Base-by-base conservation (phyloP, 192 early-diverging fungal genomes). In the Podila clonocystis region DNA sequence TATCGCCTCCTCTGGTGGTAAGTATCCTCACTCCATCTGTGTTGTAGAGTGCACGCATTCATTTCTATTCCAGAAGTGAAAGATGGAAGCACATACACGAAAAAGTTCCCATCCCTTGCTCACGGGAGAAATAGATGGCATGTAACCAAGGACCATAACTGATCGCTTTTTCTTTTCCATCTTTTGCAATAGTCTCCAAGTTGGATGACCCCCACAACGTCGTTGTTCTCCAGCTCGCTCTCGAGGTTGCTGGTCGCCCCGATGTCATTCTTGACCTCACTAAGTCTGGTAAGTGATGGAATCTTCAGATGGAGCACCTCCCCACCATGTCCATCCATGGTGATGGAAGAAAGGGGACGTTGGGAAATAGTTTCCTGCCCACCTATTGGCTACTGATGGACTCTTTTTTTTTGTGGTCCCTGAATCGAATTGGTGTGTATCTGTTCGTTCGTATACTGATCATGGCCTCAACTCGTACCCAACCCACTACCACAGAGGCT, bases 241-340 rank as follows among this genome's bases (percentile, higher is more conserved):
- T 96, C 58, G 94, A 94, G 83, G 90, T 91, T 63, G 78, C 71
- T 8, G 96, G 92, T 15, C 90, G 94, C 66, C 70, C 80, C 11
- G 95, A 96, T 85, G 93, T 96, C 62, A 68, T 87, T 41, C 85
- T 97, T 38, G 92, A 94, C 65, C 82, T 97, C n/a, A 93, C 93
- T 5, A 85, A 89, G 41, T 82, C 89, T 66, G 85, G 95, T 95
- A 86, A 50, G 85, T 48, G 41, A 48, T n/a, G 52, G 20, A n/a
- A 24, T 4, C 24, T 26, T 5, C 22, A 55, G 52, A 24, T 55
- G 52, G 52, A 55, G 8, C 24, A 9, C 34, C 7, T 36, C 34
- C 34, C 6, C 24, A 55, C 52, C 52, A 55, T 55, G 52, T 36
- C 34, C 34, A 36, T 9, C 34, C 34, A 36, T 36, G 34, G 34